Evolutionary conservation across 202 grass and related monocot species (phyloP).

Genomic region (Schoenoplectus triqueter): DNA sequence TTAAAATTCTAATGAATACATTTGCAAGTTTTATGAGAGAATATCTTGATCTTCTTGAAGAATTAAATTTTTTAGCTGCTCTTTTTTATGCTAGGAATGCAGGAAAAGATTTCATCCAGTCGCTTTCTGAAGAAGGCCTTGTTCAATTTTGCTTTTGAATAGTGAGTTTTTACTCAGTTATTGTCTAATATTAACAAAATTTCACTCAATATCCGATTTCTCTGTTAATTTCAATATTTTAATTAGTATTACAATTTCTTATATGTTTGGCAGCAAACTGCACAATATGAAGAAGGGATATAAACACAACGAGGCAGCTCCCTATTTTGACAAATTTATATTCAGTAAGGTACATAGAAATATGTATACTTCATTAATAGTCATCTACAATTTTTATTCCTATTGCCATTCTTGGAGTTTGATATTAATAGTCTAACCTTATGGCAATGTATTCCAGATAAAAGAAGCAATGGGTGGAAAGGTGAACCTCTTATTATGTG

Average conservation of each 20-base stretch:
- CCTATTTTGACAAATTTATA: slow-evolving; percentile 81
- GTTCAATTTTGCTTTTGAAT: slow-evolving; percentile 87
- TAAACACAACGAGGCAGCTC: slow-evolving; percentile 81
- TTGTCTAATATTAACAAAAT: background rate
- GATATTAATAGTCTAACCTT: background rate
- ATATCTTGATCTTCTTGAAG: background rate
- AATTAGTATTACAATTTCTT: background rate
- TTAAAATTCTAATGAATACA: background rate
- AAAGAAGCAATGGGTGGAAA: slow-evolving; percentile 94
- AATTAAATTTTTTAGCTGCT: background rate
- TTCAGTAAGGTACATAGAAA: slow-evolving; percentile 78
- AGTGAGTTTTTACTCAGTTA: slow-evolving; percentile 57
- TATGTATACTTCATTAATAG: background rate
- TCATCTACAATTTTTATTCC: background rate
- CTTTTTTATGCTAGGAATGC: slow-evolving; percentile 57
- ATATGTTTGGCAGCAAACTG: slow-evolving; percentile 70
- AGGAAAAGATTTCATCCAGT: slow-evolving; percentile 77
- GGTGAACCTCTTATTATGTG: slow-evolving; percentile 86
- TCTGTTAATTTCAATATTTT: background rate
- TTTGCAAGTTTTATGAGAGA: background rate
- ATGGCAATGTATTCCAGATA: slow-evolving; percentile 46
- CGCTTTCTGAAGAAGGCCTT: slow-evolving; percentile 76
- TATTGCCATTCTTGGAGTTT: background rate
- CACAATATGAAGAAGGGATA: slow-evolving; percentile 77
- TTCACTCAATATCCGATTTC: background rate